These are phyloP conservation scores for Petrea volubilis DNA, from an alignment of 257 asterid genomes.

Conservation along the genomic window DNA sequence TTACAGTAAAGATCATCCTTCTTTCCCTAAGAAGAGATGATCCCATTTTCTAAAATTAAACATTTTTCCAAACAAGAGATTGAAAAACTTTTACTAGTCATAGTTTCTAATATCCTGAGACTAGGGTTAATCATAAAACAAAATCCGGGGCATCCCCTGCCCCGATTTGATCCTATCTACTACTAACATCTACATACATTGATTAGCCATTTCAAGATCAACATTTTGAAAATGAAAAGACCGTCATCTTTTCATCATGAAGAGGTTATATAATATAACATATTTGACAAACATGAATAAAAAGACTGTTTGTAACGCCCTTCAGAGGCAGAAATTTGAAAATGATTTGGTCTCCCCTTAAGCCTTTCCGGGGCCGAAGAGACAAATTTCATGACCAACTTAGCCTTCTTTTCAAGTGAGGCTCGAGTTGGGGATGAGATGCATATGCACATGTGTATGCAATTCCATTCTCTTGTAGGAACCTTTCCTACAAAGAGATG, in stretches of 20 bases:
- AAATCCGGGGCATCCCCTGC: slow-evolving; percentile 52
- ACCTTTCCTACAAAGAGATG: slow-evolving; percentile 71
- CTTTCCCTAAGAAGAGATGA: slow-evolving; percentile 47
- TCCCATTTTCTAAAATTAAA: slow-evolving; percentile 22
- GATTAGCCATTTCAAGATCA: slow-evolving; percentile 37
- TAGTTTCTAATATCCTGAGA: slow-evolving; percentile 52
- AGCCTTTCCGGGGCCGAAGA: slow-evolving; percentile 53
- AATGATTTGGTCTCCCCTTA: slow-evolving; percentile 26
- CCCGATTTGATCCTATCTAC: slow-evolving; percentile 44
- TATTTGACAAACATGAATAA: slow-evolving; percentile 38
- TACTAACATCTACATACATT: slow-evolving; percentile 37
- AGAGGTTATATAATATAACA: slow-evolving; percentile 9
- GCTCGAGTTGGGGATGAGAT: slow-evolving; percentile 44
- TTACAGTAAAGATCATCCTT: slow-evolving; percentile 31
- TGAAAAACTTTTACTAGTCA: slow-evolving; percentile 46
- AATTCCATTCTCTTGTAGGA: slow-evolving; percentile 53
- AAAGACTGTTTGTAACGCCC: slow-evolving; percentile 39
- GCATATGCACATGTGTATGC: slow-evolving; percentile 57
- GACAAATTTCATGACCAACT: slow-evolving; percentile 29
- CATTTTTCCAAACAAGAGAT: slow-evolving; percentile 14
- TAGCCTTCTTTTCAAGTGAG: slow-evolving; percentile 32
- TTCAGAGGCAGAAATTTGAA: slow-evolving; percentile 29
- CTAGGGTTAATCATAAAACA: slow-evolving; percentile 39
- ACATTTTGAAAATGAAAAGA: slow-evolving; percentile 37
- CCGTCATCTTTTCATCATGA: slow-evolving; percentile 11